Evolutionary conservation across 176 grass and related monocot genomes (phyloP).

Genomic region (Cenchrus purpureus): DNA sequence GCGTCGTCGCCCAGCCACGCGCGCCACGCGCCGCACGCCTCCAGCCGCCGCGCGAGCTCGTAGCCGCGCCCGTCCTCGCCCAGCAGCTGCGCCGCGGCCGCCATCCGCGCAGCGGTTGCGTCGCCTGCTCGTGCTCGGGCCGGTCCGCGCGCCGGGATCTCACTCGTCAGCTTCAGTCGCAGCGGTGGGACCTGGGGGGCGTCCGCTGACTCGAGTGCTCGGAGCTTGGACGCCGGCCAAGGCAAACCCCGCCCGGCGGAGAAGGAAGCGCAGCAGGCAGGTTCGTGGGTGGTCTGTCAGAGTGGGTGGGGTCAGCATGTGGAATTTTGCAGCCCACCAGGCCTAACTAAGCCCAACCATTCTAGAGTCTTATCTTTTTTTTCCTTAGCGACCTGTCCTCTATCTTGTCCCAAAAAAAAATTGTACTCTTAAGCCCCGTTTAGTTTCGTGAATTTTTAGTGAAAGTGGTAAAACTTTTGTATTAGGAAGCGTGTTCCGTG

Average conservation of each 20-base stretch:
- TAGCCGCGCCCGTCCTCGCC: constrained; percentile 93
- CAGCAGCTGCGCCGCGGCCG: constrained; percentile 66
- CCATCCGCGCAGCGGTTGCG: constrained; percentile 6
- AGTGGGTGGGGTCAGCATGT: not conserved
- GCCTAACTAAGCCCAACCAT: not conserved
- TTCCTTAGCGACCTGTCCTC: not conserved
- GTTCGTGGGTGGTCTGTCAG: too few relatives aligned
- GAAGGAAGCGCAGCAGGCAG: not conserved
- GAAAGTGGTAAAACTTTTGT: too few relatives aligned
- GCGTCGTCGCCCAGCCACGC: constrained; percentile 86
- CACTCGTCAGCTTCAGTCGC: constrained; percentile 13
- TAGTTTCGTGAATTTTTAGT: too few relatives aligned
- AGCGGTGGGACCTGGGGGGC: not conserved
- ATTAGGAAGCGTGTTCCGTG: too few relatives aligned
- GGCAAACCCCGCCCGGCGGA: not conserved
- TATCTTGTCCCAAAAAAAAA: not conserved
- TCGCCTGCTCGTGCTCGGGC: not conserved
- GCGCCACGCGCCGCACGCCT: constrained; percentile 85
- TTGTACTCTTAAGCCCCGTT: too few relatives aligned
- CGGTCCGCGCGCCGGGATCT: constrained; percentile 24
- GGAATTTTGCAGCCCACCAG: constrained; percentile 18
- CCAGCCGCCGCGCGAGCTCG: constrained; percentile 84
- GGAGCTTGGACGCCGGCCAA: not conserved
- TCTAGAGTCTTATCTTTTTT: not conserved
- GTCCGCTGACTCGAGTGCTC: not conserved